Base-by-base conservation (phyloP, 148 eudicot species). In the Vaccinium vitisidaea region DNA sequence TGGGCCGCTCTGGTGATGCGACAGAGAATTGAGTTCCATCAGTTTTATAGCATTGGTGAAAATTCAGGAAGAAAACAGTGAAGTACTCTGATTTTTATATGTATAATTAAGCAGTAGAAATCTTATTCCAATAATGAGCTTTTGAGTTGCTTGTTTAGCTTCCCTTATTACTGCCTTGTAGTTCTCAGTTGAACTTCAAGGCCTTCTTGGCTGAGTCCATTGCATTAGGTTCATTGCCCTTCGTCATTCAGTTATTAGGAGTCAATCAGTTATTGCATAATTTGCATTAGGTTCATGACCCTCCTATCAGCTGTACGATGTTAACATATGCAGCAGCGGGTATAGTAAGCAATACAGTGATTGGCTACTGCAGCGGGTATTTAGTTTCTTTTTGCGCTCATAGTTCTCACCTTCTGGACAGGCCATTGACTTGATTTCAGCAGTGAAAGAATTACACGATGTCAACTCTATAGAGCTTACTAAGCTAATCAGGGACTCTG, bases 401-500 rank as follows among this genome's bases (percentile, higher is more conserved):
- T 65, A 4, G 61, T 54, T 80, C 63, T 55, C 59, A 46, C 15
- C 63, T 77, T 81, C 56, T 77, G 43, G 56, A 50, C 89, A 97
- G 98, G 95, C 69, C 76, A 83, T 92, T 86, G 96, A 95, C 88
- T 88, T 97, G 86, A 85, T 92, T 75, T 89, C 92, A 76, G 90
- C 93, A 78, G 98, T 97, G 65, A 91, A 88, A 86, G 94, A 82
- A 87, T 89, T 94, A 77, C 98, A 94, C 27, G 82, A 85, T 32
- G 81, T 92, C 52, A 87, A 89, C 87, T 87, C 95, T 73, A 88
- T 84, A 78, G 95, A 93, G 77, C 95, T 97, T 14, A 87, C 78
- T 88, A 95, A 90, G 92, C 88, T 92, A 77, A 83, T 97, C 75
- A 93, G 88, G 84, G 96, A 97, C 81, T 87, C 91, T 10, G 96